Evolutionary conservation across 2,329 filamentous ascomycete species (phyloP).

Genomic region (Scedosporium minutisporum): DNA sequence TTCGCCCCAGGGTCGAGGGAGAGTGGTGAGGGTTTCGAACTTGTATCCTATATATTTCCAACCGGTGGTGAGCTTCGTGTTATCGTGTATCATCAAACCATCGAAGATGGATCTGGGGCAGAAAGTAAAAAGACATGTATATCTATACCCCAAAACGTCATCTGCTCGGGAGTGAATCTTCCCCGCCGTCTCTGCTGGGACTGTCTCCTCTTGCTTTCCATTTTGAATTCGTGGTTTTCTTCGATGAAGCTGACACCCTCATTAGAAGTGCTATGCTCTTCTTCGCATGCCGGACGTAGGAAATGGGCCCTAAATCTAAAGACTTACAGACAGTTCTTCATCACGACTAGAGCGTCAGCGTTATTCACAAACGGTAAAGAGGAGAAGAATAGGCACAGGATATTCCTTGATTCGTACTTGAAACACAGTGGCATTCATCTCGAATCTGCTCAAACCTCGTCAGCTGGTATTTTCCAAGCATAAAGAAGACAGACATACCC

Average conservation of each 20-base stretch:
- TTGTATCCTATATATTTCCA: conserved; percentile 63
- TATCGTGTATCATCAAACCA: background rate
- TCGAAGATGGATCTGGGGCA: background rate
- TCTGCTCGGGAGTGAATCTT: conserved; percentile 60
- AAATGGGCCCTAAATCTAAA: background rate
- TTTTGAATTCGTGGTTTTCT: conserved; percentile 71
- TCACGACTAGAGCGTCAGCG: background rate
- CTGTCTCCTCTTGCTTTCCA: conserved; percentile 50
- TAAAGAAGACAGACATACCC: conserved; percentile 42
- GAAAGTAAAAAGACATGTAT: background rate
- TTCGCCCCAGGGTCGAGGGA: conserved; percentile 66
- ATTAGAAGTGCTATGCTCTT: background rate
- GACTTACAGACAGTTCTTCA: conserved; percentile 44
- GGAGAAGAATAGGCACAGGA: background rate
- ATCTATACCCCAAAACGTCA: conserved; percentile 78
- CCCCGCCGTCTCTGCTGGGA: conserved; percentile 27
- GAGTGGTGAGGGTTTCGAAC: conserved; percentile 77
- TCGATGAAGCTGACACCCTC: conserved; percentile 65
- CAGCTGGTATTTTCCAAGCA: background rate
- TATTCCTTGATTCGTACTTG: conserved; percentile 52
- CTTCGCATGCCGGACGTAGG: too few relatives aligned
- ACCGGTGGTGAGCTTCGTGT: background rate
- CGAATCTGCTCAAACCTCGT: conserved; percentile 49
- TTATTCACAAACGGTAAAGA: background rate
- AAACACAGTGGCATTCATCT: conserved; percentile 90